Conservation (phyloP, 805 yeast species). For the Monosporozyma siamensis region DNA sequence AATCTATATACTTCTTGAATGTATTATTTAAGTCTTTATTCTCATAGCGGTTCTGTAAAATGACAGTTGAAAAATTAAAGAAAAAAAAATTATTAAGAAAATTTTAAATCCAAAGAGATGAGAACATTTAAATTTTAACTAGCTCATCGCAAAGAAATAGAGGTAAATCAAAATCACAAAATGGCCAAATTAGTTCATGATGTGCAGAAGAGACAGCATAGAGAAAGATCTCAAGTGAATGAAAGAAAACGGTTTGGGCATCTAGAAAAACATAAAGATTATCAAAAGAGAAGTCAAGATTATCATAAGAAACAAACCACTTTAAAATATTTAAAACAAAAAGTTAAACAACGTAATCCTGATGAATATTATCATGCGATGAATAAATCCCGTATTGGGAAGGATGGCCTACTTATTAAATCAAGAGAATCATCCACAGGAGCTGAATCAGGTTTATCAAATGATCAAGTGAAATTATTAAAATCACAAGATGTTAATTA, state of each 20-base stretch:
- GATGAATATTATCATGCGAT: conserved; percentile 96
- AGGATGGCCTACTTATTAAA: conserved; percentile 54
- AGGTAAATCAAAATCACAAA: background rate
- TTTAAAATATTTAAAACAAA: conserved; percentile 60
- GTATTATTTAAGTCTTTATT: too few species aligned
- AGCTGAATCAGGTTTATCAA: conserved; percentile 40
- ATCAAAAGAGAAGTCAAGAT: conserved; percentile 60
- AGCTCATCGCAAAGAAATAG: too few species aligned
- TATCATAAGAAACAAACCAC: conserved; percentile 50
- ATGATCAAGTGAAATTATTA: conserved; percentile 70
- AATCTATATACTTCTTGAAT: too few species aligned
- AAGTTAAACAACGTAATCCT: conserved; percentile 70
- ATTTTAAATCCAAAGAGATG: too few species aligned
- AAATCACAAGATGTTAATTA: conserved; percentile 90
- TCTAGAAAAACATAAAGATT: conserved; percentile 87
- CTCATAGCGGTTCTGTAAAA: too few species aligned
- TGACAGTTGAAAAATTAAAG: too few species aligned
- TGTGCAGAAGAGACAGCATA: conserved; percentile 91
- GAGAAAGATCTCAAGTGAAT: conserved; percentile 83
- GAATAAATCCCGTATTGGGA: conserved; percentile 61
- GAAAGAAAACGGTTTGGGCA: conserved; percentile 71
- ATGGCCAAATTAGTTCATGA: conserved; percentile 83
- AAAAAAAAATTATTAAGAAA: too few species aligned
- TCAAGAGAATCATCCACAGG: conserved; percentile 43
- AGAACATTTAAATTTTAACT: too few species aligned